Evolutionary conservation across 345 rosid genomes (phyloP), one percentile per base, ranked within the genome.

Genomic region (Sisymbrium irio): DNA sequence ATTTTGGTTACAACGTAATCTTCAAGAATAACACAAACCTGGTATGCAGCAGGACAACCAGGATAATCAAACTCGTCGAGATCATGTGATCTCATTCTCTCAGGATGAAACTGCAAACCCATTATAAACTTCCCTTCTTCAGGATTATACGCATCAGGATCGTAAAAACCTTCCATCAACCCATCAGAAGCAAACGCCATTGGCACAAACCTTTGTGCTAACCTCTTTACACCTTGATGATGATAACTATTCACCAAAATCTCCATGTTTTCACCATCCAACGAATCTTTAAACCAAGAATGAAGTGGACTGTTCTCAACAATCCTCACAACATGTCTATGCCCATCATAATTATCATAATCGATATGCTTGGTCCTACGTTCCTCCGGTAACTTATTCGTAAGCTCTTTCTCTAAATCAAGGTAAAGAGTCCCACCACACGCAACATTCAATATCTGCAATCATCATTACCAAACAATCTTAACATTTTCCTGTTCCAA

Each of bases 401-500:
- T 75, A 1, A 90, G 30, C 65, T 90, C 98, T 56, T 77, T 88
- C 32, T 85, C 97, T 32, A 89, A 70, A 66, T 90, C 98, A 46
- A 81, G 84, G 72, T 86, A 86, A 51, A 93, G 93, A 47, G 88
- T 81, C 55, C 98, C 98, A 42, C 97, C 96, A 64, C 89, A 85
- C 15, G 97, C 98, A 25, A 93, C 97, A 59, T 93, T 93, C 32
- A 93, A 66, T 51, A 93, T 84, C 80, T 89, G 87, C 44, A 35
- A 35, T 14, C n/a, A 17, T 0, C 22, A 50, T 28, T 7, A 56
- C 13, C 12, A 50, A 50, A 20, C 13, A 39, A 22, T 12, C 9
- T 20, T 3, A 49, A 30, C 33, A 57, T 14, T 56, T 37, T 50
- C 25, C 0, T 20, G 7, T 9, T 35, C 10, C 37, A 33, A 33